These are phyloP conservation scores for Picea abies DNA, from an alignment of 83 land plant genomes.

Conservation along the genomic window DNA sequence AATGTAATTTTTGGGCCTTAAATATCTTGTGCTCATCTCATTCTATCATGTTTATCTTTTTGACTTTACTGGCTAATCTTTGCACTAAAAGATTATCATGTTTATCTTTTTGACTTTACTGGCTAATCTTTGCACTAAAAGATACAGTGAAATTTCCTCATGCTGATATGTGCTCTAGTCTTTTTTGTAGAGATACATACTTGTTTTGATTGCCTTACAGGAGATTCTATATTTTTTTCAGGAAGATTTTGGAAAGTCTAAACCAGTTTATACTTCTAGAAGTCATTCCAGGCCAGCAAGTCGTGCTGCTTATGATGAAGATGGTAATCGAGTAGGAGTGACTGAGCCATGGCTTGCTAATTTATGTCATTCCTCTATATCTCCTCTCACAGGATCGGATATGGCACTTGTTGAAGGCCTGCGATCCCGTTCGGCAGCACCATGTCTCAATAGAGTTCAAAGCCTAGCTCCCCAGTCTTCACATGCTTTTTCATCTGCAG, in stretches of 20 bases:
- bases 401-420: slow-evolving; percentile 19
- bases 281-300: slow-evolving; percentile 67
- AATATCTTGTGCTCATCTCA: no score
- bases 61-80: no score
- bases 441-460: slow-evolving; percentile 27
- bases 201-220: not conserved
- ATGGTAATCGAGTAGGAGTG: slow-evolving; percentile 20
- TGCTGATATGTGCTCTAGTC: no score
- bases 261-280: slow-evolving; percentile 25
- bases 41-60: no score
- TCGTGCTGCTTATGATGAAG: slow-evolving; percentile 55
- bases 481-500: slow-evolving; percentile 47
- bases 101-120: no score
- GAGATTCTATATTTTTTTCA: slow-evolving; percentile 12
- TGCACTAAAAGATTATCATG: no score
- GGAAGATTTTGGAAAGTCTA: slow-evolving; percentile 44
- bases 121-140: no score
- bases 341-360: slow-evolving; percentile 40
- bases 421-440: slow-evolving; percentile 30
- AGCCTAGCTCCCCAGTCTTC: slow-evolving; percentile 34
- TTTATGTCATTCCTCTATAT: slow-evolving; percentile 19
- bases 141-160: no score
- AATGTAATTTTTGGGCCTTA: no score
- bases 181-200: no score
- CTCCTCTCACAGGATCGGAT: slow-evolving; percentile 11